A percentile compares a stretch with the other conserved stretches of the same genome.
These are phyloP conservation scores for Elaeis guineensis DNA, from an alignment of 176 grass and related monocot species.

Conservation along the genomic window DNA sequence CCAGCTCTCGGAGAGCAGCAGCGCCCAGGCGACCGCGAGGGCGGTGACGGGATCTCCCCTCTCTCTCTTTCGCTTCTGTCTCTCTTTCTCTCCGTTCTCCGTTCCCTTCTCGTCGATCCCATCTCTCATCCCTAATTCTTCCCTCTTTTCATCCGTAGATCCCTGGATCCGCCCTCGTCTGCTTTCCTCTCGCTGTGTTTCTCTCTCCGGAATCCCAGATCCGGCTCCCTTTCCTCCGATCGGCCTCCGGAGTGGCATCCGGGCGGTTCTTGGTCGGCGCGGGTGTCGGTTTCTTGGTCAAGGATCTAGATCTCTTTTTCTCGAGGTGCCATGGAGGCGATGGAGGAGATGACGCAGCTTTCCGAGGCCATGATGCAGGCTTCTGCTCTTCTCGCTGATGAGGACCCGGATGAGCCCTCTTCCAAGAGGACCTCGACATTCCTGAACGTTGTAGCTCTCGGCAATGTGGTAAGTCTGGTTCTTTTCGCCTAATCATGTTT, in stretches of 20 bases:
- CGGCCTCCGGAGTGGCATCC: no score
- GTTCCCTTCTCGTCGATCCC: not conserved
- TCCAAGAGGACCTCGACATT: constrained; percentile 70
- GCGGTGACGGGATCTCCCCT: not conserved
- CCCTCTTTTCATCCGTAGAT: not conserved
- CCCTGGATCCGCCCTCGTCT: not conserved
- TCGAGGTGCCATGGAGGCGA: constrained; percentile 64
- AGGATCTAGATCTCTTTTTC: constrained; percentile 2
- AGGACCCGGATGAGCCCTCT: constrained; percentile 58
- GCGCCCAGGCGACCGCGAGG: no score
- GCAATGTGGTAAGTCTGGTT: constrained; percentile 77
- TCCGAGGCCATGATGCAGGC: constrained; percentile 86
- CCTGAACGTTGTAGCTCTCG: constrained; percentile 83
- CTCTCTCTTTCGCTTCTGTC: not conserved
- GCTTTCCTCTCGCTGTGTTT: no score
- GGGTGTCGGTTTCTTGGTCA: no score
- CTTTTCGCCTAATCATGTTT: not conserved
- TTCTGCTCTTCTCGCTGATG: constrained; percentile 70
- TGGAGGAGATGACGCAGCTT: constrained; percentile 80
- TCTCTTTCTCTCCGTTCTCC: not conserved
- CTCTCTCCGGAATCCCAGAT: no score
- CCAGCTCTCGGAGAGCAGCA: no score
- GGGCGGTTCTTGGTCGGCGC: no score
- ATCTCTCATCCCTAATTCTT: not conserved
- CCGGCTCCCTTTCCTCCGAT: no score